phyloP scores from a whole-genome alignment of 2,329 filamentous ascomycete species.

The Zelopaecilomyces penicillatus region DNA sequence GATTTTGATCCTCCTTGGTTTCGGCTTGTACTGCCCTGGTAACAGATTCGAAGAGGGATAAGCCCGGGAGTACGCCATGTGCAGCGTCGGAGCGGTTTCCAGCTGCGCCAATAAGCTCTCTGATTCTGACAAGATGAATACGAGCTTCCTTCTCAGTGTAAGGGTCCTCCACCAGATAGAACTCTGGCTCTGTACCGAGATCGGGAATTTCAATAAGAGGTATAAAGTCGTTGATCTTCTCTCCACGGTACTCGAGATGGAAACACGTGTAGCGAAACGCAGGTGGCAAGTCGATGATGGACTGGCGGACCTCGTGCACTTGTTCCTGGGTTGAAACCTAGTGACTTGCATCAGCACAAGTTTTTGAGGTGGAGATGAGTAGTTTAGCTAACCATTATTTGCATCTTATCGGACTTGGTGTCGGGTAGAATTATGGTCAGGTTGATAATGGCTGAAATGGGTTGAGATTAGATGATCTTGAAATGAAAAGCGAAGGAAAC shows the following conservation, averaged over 20 bases:
- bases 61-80: constrained; percentile 75
- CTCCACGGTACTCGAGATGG: constrained; percentile 83
- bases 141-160: constrained; percentile 98
- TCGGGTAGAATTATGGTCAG: constrained; percentile 77
- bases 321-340: constrained; percentile 90
- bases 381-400: constrained; percentile 64
- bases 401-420: constrained; percentile 61
- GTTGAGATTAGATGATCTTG: constrained; percentile 10
- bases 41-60: constrained; percentile 80
- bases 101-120: constrained; percentile 87
- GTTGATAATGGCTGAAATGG: constrained; percentile 40
- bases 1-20: constrained; percentile 15
- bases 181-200: constrained; percentile 66
- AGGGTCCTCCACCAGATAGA: constrained; percentile 81
- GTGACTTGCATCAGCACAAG: constrained; percentile 4
- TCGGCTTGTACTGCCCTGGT: constrained; percentile 39
- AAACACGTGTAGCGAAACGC: constrained; percentile 99
- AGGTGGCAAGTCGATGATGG: constrained; percentile 84
- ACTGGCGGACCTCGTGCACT: constrained; percentile 93
- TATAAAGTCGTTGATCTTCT: constrained; percentile 90
- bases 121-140: constrained; percentile 82
- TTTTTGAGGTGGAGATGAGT: not conserved
- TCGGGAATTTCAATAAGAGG: constrained; percentile 83
- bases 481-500: not conserved
- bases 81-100: constrained; percentile 81